Conservation (phyloP, 2,329 filamentous ascomycete genomes). For the Apiospora malaysiana region DNA sequence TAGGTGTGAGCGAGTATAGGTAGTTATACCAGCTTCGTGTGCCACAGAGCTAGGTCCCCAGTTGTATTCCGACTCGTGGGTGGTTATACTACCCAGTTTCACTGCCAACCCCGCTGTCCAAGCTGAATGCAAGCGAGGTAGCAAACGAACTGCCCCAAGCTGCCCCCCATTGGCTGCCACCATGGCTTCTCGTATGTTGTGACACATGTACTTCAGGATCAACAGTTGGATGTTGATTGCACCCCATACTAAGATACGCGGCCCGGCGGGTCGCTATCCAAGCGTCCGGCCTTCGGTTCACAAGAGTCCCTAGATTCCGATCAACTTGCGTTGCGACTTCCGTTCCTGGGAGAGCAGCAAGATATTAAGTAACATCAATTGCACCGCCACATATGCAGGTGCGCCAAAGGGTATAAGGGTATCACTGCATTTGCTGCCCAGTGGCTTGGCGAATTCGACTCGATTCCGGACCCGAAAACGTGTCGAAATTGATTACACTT, state of each 20-base stretch:
- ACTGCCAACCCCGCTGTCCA: neutral
- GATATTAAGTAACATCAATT: neutral
- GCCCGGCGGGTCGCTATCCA: neutral
- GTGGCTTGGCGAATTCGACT: neutral
- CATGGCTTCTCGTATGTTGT: neutral
- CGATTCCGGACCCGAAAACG: no score
- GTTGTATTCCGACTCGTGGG: neutral
- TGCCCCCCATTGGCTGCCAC: neutral
- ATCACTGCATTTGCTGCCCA: neutral
- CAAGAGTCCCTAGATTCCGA: neutral
- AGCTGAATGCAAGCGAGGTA: neutral
- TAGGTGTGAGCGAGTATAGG: neutral
- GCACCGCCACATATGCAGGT: neutral
- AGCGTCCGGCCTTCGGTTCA: neutral
- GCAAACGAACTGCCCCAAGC: neutral
- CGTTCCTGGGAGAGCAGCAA: no score
- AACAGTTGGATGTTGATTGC: neutral
- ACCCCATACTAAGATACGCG: neutral
- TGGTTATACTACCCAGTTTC: neutral
- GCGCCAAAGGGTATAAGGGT: neutral
- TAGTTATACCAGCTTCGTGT: neutral
- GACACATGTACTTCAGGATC: neutral
- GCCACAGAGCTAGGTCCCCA: neutral
- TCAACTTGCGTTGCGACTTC: neutral
- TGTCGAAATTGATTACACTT: neutral